A percentile compares a stretch with the other conserved stretches of the same genome.
Evolutionary conservation across 2,329 filamentous ascomycete genomes (phyloP).

Genomic region (Fusarium subtropicale): DNA sequence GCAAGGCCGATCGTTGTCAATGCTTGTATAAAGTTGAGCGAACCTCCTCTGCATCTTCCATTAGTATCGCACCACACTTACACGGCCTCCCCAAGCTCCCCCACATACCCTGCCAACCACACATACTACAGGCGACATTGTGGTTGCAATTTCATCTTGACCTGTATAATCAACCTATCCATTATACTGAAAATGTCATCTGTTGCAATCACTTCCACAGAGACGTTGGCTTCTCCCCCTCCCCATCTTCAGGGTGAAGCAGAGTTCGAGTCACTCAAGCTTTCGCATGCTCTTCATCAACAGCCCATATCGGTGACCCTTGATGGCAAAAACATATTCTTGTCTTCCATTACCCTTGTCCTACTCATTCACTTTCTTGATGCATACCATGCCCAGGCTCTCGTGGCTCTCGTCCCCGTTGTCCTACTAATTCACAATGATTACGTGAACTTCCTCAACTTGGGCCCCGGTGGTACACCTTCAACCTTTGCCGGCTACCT

Average conservation of each 20-base stretch:
- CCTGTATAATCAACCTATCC: background rate
- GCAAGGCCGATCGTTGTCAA: background rate
- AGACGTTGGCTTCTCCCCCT: conserved; percentile 42
- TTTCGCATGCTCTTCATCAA: conserved; percentile 49
- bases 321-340: conserved; percentile 61
- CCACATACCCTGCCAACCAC: conserved; percentile 11
- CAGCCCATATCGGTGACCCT: conserved; percentile 67
- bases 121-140: conserved; percentile 21
- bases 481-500: conserved; percentile 79
- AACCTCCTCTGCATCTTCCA: conserved; percentile 8
- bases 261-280: conserved; percentile 40
- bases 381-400: conserved; percentile 59
- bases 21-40: conserved; percentile 6
- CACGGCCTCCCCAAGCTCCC: conserved; percentile 7
- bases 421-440: conserved; percentile 72
- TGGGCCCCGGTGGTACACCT: conserved; percentile 85
- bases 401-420: conserved; percentile 63
- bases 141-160: conserved; percentile 24
- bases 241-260: conserved; percentile 37
- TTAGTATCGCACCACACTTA: conserved; percentile 38
- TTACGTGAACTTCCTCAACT: conserved; percentile 78
- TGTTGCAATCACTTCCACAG: conserved; percentile 44
- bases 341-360: conserved; percentile 59
- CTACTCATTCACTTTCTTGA: conserved; percentile 64
- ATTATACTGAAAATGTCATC: conserved; percentile 41